A percentile compares a stretch with the other conserved stretches of the same genome.
Conservation (phyloP, 2,329 filamentous ascomycete genomes). For the Lasiodiplodia gonubiensis region DNA sequence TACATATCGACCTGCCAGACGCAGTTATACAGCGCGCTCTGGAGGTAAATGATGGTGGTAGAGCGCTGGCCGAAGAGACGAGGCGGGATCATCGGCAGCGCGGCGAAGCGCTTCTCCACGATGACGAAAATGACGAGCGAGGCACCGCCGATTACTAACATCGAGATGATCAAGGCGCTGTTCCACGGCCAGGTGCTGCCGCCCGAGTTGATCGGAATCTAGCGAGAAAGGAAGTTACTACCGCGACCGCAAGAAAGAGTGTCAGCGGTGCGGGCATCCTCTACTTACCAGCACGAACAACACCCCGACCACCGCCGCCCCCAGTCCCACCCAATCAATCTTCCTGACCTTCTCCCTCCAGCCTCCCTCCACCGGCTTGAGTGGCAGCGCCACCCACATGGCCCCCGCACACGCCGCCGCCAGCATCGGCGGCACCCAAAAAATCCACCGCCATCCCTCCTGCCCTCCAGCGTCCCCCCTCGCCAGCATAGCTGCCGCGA, state of each 20-base stretch:
- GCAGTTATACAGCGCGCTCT: conserved; percentile 2
- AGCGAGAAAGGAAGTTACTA: background rate
- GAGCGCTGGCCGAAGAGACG: background rate
- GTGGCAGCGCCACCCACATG: background rate
- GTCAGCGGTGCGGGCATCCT: background rate
- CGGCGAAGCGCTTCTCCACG: conserved; percentile 4
- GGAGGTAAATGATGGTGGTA: conserved; percentile 1
- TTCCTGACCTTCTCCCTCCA: conserved; percentile 30
- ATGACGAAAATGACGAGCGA: conserved; percentile 1
- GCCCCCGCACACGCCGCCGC: conserved; percentile 1
- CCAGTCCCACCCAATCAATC: conserved; percentile 35
- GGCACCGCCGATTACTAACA: background rate
- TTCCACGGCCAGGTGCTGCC: conserved; percentile 17
- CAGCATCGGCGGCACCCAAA: conserved; percentile 42
- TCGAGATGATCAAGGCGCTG: conserved; percentile 1
- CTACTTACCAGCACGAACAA: conserved; percentile 1
- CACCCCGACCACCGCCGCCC: background rate
- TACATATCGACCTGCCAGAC: conserved; percentile 32
- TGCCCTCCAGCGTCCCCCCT: background rate
- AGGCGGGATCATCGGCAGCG: conserved; percentile 4
- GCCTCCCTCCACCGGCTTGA: background rate
- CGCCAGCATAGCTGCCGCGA: conserved; percentile 39
- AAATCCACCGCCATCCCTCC: conserved; percentile 54
- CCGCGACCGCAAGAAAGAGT: background rate
- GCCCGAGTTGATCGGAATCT: conserved; percentile 4